phyloP scores from a whole-genome alignment of 2,329 filamentous ascomycete genomes.

The Diaporthe helianthi region DNA sequence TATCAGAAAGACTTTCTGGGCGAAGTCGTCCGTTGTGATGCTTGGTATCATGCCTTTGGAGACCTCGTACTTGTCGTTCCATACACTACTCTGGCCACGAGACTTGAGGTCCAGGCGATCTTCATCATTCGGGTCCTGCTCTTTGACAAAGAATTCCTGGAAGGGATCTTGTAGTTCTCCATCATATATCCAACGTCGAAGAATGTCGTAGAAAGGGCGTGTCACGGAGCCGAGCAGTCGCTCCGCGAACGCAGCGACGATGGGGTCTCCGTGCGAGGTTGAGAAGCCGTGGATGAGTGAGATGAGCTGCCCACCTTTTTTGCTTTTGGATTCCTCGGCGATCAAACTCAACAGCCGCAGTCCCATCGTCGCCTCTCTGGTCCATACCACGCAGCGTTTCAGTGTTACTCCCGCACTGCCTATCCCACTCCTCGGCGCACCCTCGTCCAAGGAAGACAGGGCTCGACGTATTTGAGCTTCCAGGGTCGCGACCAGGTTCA shows the following conservation, averaged over 20 bases:
- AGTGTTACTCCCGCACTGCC: conserved; percentile 90
- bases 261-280: conserved; percentile 91
- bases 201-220: conserved; percentile 93
- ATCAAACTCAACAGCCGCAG: conserved; percentile 92
- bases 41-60: conserved; percentile 86
- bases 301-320: conserved; percentile 89
- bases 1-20: conserved; percentile 95
- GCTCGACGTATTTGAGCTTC: conserved; percentile 91
- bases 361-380: conserved; percentile 94
- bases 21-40: conserved; percentile 92
- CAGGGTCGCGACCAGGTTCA: conserved; percentile 88
- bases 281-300: conserved; percentile 93
- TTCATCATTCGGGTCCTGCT: conserved; percentile 68
- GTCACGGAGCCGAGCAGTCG: conserved; percentile 86
- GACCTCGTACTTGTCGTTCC: conserved; percentile 96
- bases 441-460: conserved; percentile 74
- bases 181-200: conserved; percentile 97
- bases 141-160: conserved; percentile 91
- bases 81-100: conserved; percentile 83
- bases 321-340: conserved; percentile 84
- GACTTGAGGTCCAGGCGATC: conserved; percentile 55
- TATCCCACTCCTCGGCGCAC: conserved; percentile 71
- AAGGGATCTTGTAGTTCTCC: conserved; percentile 97
- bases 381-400: conserved; percentile 97
- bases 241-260: conserved; percentile 92